Percentiles rank a stretch among this genome's conserved stretches.
Evolutionary conservation across 2,329 filamentous ascomycete species (phyloP).

Genomic region (Neurospora sp.): DNA sequence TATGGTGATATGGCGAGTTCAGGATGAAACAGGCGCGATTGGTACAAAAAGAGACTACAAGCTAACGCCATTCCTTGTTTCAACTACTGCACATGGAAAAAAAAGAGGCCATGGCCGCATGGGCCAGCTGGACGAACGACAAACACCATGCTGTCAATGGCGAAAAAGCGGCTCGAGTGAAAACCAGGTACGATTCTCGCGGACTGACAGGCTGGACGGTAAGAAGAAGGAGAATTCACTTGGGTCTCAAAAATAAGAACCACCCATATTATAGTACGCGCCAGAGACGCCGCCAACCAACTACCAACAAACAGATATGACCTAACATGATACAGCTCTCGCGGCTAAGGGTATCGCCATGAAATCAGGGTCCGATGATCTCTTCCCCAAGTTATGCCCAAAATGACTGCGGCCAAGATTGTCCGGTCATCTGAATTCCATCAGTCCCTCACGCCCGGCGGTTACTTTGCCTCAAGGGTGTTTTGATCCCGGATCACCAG

Average conservation of each 20-base stretch:
- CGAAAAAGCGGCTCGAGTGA: background rate
- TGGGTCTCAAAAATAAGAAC: no score
- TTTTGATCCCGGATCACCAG: background rate
- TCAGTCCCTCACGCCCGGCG: background rate
- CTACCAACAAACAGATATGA: background rate
- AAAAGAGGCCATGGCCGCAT: background rate
- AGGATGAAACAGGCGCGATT: background rate
- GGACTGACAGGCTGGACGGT: background rate
- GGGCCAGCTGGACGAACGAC: background rate
- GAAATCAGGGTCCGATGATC: background rate
- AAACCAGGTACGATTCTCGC: background rate
- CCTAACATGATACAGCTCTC: background rate
- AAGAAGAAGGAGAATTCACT: background rate
- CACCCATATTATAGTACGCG: no score
- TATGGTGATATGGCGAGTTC: background rate
- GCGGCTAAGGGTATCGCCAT: background rate
- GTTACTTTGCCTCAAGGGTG: background rate
- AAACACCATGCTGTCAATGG: background rate
- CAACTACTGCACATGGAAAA: background rate
- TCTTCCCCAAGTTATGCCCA: background rate
- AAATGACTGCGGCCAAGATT: background rate
- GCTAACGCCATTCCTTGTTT: background rate
- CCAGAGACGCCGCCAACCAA: background rate
- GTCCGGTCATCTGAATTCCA: background rate
- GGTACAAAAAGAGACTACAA: background rate